Evolutionary conservation across 2,329 filamentous ascomycete genomes (phyloP).

Genomic region (Microcyclospora pomicola): DNA sequence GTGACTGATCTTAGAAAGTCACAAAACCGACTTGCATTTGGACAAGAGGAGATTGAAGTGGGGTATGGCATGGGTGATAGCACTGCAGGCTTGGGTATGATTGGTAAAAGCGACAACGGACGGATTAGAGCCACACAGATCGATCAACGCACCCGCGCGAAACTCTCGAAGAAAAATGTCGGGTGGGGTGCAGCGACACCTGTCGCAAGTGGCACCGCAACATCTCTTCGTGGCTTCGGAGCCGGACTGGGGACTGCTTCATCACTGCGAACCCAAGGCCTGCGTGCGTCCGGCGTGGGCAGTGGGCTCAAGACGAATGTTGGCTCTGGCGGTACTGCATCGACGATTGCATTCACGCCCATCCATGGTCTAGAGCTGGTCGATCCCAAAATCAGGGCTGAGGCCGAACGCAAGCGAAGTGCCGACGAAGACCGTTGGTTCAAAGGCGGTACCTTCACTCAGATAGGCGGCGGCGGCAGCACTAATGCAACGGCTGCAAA

Average conservation of each 20-base stretch:
- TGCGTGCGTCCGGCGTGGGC: conserved; percentile 72
- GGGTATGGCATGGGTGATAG: conserved; percentile 78
- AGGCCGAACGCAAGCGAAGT: conserved; percentile 79
- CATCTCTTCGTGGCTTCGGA: conserved; percentile 64
- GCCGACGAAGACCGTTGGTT: conserved; percentile 95
- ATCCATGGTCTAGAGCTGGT: conserved; percentile 91
- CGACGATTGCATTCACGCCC: conserved; percentile 82
- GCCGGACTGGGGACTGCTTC: conserved; percentile 47
- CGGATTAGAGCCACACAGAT: conserved; percentile 77
- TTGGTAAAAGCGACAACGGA: conserved; percentile 78
- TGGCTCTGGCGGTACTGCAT: conserved; percentile 48
- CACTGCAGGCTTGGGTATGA: conserved; percentile 87
- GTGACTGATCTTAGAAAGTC: conserved; percentile 95
- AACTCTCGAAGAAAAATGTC: conserved; percentile 87
- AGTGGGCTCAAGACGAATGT: conserved; percentile 17
- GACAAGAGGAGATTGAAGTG: conserved; percentile 86
- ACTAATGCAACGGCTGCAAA: conserved; percentile 31
- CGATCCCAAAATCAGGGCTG: conserved; percentile 78
- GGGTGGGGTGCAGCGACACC: conserved; percentile 62
- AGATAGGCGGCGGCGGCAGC: conserved; percentile 42
- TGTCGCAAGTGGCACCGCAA: conserved; percentile 57
- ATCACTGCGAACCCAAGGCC: conserved; percentile 63
- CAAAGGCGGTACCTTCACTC: conserved; percentile 92
- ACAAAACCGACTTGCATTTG: conserved; percentile 91
- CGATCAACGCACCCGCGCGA: conserved; percentile 83